phyloP scores from a whole-genome alignment of 2,329 filamentous ascomycete genomes.

The Eutypella sp. region DNA sequence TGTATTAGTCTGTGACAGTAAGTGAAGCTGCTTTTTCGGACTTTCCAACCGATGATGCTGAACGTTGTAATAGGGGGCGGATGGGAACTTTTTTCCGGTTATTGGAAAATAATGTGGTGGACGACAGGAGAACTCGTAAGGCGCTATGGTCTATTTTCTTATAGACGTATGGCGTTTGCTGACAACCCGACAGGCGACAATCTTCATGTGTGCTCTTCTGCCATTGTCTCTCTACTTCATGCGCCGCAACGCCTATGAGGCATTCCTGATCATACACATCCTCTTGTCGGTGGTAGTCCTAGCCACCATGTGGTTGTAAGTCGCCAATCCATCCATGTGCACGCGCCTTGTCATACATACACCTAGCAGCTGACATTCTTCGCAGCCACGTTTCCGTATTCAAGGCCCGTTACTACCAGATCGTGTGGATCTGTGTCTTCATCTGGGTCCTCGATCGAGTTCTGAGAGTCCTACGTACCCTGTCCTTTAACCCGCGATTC shows the following conservation, averaged over 20 bases:
- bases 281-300: conserved; percentile 45
- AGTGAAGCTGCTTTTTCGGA: conserved; percentile 1
- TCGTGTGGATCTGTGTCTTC: conserved; percentile 43
- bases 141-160: conserved; percentile 4
- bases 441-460: conserved; percentile 48
- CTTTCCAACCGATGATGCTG: not conserved
- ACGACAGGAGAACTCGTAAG: conserved; percentile 43
- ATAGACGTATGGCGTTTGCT: not conserved
- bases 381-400: conserved; percentile 49
- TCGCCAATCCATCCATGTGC: conserved; percentile 14
- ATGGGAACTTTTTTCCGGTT: conserved; percentile 30
- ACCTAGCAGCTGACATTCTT: conserved; percentile 7
- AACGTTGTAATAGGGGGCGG: conserved; percentile 21
- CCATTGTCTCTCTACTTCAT: conserved; percentile 47
- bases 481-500: conserved; percentile 34
- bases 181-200: conserved; percentile 28
- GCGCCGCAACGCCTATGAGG: conserved; percentile 47
- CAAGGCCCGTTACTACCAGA: conserved; percentile 39
- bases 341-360: not conserved
- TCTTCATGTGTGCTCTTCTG: conserved; percentile 41
- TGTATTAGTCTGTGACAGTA: conserved; percentile 35
- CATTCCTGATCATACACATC: conserved; percentile 47
- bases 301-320: conserved; percentile 47
- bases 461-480: conserved; percentile 37
- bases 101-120: conserved; percentile 42